Evolutionary conservation across 345 rosid species (phyloP), one percentile per base, ranked within the genome.

Genomic region (Reutealis trisperma): DNA sequence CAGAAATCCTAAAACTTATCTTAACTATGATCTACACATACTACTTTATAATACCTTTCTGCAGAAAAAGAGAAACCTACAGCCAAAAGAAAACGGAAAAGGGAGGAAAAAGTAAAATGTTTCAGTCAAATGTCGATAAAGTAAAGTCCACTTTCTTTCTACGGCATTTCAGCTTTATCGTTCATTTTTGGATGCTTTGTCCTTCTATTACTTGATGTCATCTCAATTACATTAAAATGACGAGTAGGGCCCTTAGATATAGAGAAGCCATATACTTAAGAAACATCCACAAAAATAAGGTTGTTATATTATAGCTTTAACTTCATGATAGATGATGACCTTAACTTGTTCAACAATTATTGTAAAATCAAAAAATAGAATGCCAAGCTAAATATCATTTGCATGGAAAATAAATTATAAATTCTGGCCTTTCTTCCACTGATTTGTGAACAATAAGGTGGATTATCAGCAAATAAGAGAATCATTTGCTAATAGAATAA

Each of bases 341-440:
- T 19, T 22, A 30, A 5, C 41, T 37, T 37, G 41, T 37, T 37
- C 4, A 37, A 37, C 41, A 37, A 37, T 37, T 37, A 37, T 37
- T 5, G 6, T 37, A 37, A 37, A 6, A 37, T 37, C 47, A 22
- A 58, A 22, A 27, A 19, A 41, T 8, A 22, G 16, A 65, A 25
- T n/a, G 5, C 9, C 19, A 67, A 25, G 57, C 21, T 61, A 7
- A 6, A 24, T 37, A 14, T 34, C 11, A 32, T 27, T 49, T n/a
- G 34, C n/a, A 8, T n/a, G 44, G 32, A 57, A 68, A 57, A 49
- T 22, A 69, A 12, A 76, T 73, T 16, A 30, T 51, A 63, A 16
- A 8, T n/a, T 13, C 6, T 45, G 19, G 74, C 68, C n/a, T 47
- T 69, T 47, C 74, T 69, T 22, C 34, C 32, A 75, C n/a, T 21